A percentile compares a stretch with the other conserved stretches of the same genome.
phyloP scores from a whole-genome alignment of 257 asterid genomes.

The Vinca minor region DNA sequence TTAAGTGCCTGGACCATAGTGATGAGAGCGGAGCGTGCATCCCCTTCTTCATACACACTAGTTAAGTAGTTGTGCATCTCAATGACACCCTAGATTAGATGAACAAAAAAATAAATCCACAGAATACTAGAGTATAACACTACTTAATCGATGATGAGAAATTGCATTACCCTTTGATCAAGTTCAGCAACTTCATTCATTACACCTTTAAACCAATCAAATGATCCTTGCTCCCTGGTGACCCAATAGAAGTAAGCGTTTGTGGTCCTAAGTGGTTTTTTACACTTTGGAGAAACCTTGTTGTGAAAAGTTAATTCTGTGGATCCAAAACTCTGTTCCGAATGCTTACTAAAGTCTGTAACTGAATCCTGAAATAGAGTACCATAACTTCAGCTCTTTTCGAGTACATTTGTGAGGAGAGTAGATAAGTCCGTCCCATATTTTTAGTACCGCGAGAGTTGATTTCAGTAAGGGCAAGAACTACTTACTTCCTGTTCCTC shows the following conservation, averaged over 20 bases:
- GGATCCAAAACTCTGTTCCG: constrained; percentile 52
- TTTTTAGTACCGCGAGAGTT: not conserved
- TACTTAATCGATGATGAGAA: not conserved
- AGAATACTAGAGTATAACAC: not conserved
- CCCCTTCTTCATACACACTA: constrained; percentile 71
- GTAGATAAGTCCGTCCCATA: not conserved
- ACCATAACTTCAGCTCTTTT: constrained; percentile 2
- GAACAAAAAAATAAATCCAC: constrained; percentile 2
- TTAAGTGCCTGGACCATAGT: constrained; percentile 64
- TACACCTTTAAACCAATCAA: constrained; percentile 72
- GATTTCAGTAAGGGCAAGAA: not conserved
- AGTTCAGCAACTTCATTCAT: constrained; percentile 63
- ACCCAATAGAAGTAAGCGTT: constrained; percentile 81
- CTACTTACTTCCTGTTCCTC: constrained; percentile 29
- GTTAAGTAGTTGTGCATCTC: constrained; percentile 76
- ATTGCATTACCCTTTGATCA: constrained; percentile 53
- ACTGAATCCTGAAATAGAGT: constrained; percentile 54
- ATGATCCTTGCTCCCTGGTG: constrained; percentile 65
- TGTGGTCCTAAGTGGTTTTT: constrained; percentile 41
- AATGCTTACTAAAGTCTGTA: constrained; percentile 50
- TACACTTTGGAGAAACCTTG: constrained; percentile 48
- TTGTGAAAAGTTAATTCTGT: constrained; percentile 30
- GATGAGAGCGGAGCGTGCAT: constrained; percentile 64
- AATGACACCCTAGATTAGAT: constrained; percentile 32
- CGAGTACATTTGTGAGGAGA: not conserved